phyloP scores from a whole-genome alignment of 192 early-diverging fungal genomes.

The Mortierella claussenii region DNA sequence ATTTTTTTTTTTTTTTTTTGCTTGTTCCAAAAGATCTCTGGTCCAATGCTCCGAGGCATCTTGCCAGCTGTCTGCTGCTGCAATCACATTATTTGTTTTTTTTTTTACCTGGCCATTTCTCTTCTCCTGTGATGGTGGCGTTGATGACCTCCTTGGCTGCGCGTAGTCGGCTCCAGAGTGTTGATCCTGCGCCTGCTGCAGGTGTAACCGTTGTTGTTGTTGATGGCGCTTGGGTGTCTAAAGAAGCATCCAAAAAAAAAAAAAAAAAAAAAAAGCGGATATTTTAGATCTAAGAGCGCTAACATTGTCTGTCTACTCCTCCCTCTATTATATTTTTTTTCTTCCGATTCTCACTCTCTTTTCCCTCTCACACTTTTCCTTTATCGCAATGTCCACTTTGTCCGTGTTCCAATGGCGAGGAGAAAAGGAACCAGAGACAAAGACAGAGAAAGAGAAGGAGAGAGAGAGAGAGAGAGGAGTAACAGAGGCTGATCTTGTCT shows the following conservation, averaged over 20 bases:
- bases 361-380: too few species aligned
- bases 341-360: too few species aligned
- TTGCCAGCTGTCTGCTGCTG: background rate
- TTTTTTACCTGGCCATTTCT: slow-evolving; percentile 44
- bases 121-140: slow-evolving; percentile 52
- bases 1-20: slow-evolving; percentile 6
- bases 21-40: background rate
- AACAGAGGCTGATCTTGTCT: too few species aligned
- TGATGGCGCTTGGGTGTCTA: slow-evolving; percentile 11
- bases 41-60: background rate
- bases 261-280: background rate
- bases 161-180: slow-evolving; percentile 30
- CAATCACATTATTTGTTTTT: background rate
- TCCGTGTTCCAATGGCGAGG: too few species aligned
- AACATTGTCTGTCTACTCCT: too few species aligned
- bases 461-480: too few species aligned
- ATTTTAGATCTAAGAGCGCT: too few species aligned
- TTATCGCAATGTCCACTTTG: too few species aligned
- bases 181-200: slow-evolving; percentile 24
- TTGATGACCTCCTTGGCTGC: slow-evolving; percentile 49
- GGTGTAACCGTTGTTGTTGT: slow-evolving; percentile 12
- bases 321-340: too few species aligned
- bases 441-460: background rate
- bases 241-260: background rate
- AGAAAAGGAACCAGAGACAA: background rate